Percentiles rank a stretch among this genome's conserved stretches.
phyloP scores from a whole-genome alignment of 2,329 filamentous ascomycete species.

The Xylariaceae sp. region DNA sequence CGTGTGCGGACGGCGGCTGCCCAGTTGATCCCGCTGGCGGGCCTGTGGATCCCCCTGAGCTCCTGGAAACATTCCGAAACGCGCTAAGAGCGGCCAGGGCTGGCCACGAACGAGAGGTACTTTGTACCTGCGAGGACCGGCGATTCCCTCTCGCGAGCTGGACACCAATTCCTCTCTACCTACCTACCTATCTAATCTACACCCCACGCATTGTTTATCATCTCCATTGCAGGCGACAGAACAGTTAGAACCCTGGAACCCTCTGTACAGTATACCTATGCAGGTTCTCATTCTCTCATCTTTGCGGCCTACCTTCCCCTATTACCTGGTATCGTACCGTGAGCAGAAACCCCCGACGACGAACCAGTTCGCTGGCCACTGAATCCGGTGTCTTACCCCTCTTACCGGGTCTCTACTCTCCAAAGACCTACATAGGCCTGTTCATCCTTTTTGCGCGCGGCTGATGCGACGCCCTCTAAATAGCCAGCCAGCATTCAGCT shows the following conservation, averaged over 20 bases:
- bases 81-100: background rate
- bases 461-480: conserved; percentile 7
- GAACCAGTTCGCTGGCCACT: background rate
- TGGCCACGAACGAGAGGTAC: background rate
- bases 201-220: too few relatives aligned
- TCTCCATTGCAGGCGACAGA: too few relatives aligned
- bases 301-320: too few relatives aligned
- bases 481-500: conserved; percentile 12
- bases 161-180: too few relatives aligned
- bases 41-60: conserved; percentile 4
- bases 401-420: background rate
- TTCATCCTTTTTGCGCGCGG: conserved; percentile 9
- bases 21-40: too few relatives aligned
- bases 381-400: background rate
- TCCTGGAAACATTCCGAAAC: conserved; percentile 10
- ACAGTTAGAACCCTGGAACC: too few relatives aligned
- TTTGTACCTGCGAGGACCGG: too few relatives aligned
- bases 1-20: too few relatives aligned
- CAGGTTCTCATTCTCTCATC: too few relatives aligned
- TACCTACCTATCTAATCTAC: too few relatives aligned
- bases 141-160: too few relatives aligned
- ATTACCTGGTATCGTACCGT: background rate
- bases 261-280: too few relatives aligned
- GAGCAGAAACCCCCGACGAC: background rate
- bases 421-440: background rate